Evolutionary conservation across 345 rosid genomes (phyloP), one percentile per base, ranked within the genome.

Genomic region (Streptanthus diversifolius): DNA sequence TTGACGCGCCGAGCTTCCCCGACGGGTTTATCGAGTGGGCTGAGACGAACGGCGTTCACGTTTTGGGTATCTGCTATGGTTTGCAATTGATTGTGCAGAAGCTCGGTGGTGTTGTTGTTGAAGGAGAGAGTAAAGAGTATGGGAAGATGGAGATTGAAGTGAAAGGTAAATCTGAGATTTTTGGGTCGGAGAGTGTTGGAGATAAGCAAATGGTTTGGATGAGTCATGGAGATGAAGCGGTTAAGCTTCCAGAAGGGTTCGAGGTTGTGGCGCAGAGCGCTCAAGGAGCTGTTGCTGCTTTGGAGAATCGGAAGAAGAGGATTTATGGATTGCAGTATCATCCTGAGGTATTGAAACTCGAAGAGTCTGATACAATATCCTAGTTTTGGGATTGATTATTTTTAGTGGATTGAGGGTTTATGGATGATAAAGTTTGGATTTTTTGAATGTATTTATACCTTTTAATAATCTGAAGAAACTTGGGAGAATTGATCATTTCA

Each of bases 201-300:
- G 88, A 95, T 33, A 82, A 54, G 72, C 92, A 91, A 81, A 83
- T 83, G 11, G 99, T 88, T 52, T 95, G 98, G 99, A 95, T 91
- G 99, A 95, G 99, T 44, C 99, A 91, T 68, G 99, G 98, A 0
- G 99, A 90, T 58, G 99, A 95, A 85, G 96, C 89, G 5, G 83
- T 66, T 3, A 56, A 68, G 44, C 71, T 95, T 73, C 97, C 97
- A 17, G 66, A 84, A 3, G 97, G 96, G 63, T 95, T 95, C 66
- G 85, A 86, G 59, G 81, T 88, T 15, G 93, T 86, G 63, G 97
- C 84, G 0, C 77, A 84, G 80, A 95, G 97, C 47, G 80, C 84
- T 37, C 91, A 95, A 59, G 97, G 97, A 6, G 81, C 82, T 8
- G 86, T 95, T 49, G 99, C 99, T 1, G 96, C 93, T 0, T 80